A percentile compares a stretch with the other conserved stretches of the same genome.
These are phyloP conservation scores for Exophiala viscosa DNA, from an alignment of 2,329 filamentous ascomycete genomes.

Conservation along the genomic window DNA sequence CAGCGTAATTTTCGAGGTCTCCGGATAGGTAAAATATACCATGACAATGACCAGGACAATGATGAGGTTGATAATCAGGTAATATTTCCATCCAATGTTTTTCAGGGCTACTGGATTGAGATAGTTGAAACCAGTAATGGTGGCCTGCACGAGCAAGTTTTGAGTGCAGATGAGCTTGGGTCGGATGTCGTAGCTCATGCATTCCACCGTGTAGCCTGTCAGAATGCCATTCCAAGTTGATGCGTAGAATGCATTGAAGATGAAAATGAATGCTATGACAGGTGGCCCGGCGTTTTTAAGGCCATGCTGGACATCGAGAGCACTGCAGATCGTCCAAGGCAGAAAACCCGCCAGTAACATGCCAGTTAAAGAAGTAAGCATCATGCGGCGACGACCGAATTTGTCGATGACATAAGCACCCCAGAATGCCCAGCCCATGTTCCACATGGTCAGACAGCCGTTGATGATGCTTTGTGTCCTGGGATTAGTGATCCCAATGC, in stretches of 20 bases:
- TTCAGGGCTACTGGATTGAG: slow-evolving; percentile 37
- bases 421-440: slow-evolving; percentile 16
- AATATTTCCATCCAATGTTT: slow-evolving; percentile 47
- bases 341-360: slow-evolving; percentile 12
- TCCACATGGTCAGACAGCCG: slow-evolving; percentile 29
- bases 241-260: slow-evolving; percentile 15
- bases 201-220: slow-evolving; percentile 13
- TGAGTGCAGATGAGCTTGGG: slow-evolving; percentile 15
- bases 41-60: slow-evolving; percentile 34
- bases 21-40: slow-evolving; percentile 35
- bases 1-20: slow-evolving; percentile 12
- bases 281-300: slow-evolving; percentile 10
- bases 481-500: slow-evolving; percentile 35
- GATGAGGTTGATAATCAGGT: slow-evolving; percentile 43
- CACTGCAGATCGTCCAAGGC: slow-evolving; percentile 13
- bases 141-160: slow-evolving; percentile 13
- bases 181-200: slow-evolving; percentile 16
- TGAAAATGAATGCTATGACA: slow-evolving; percentile 14
- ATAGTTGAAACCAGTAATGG: slow-evolving; percentile 34
- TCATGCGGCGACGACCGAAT: slow-evolving; percentile 12
- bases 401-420: slow-evolving; percentile 15
- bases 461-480: slow-evolving; percentile 39
- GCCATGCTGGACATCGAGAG: slow-evolving; percentile 9
- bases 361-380: slow-evolving; percentile 9
- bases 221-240: slow-evolving; percentile 12